These are phyloP conservation scores for Podaxis sp. DNA, from an alignment of 768 basidiomycete species.

Conservation along the genomic window DNA sequence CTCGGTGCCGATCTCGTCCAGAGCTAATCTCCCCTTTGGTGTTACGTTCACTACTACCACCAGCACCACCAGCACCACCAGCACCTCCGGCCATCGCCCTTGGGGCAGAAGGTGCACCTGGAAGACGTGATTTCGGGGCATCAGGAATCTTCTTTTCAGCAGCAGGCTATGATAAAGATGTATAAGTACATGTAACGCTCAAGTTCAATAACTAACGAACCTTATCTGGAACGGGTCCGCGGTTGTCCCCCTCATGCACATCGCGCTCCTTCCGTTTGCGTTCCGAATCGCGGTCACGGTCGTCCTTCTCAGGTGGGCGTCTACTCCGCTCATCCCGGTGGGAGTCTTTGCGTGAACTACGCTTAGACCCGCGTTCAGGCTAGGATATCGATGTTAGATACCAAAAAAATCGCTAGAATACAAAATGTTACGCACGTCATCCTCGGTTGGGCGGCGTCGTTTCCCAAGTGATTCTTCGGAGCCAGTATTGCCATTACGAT, in stretches of 20 bases:
- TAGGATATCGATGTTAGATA: conserved; percentile 29
- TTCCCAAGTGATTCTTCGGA: conserved; percentile 73
- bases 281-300: conserved; percentile 50
- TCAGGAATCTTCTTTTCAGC: conserved; percentile 21
- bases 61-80: conserved; percentile 3
- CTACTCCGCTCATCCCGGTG: conserved; percentile 76
- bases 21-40: conserved; percentile 16
- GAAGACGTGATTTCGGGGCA: conserved; percentile 15
- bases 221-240: conserved; percentile 57
- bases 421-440: conserved; percentile 56
- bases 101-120: conserved; percentile 20
- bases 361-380: conserved; percentile 77
- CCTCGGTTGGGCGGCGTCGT: conserved; percentile 65
- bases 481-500: conserved; percentile 42
- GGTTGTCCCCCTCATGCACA: conserved; percentile 53
- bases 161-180: conserved; percentile 10
- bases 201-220: conserved; percentile 30
- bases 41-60: conserved; percentile 12
- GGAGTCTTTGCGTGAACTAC: conserved; percentile 75
- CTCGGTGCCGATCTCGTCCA: conserved; percentile 23
- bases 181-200: neutral
- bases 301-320: conserved; percentile 66
- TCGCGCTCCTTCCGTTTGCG: conserved; percentile 52
- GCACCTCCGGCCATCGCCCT: conserved; percentile 18
- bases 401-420: conserved; percentile 4